Conservation (phyloP, 345 rosid genomes). For the Hevea brasiliensis region DNA sequence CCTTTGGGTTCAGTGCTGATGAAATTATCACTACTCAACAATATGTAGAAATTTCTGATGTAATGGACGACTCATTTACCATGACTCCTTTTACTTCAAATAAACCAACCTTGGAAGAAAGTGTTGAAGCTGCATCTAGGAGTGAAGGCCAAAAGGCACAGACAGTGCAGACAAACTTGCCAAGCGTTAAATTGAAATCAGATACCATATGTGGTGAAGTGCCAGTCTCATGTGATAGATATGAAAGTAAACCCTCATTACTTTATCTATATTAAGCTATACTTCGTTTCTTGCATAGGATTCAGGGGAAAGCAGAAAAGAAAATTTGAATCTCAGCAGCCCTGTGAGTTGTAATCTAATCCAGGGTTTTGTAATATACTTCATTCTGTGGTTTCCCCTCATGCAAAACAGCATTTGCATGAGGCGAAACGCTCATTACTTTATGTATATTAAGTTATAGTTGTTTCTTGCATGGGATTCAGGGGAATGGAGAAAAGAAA, state of each 20-base stretch:
- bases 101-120: constrained; percentile 34
- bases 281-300: constrained; percentile 12
- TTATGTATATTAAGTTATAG: background rate
- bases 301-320: background rate
- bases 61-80: constrained; percentile 70
- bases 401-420: background rate
- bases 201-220: constrained; percentile 40
- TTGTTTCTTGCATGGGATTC: constrained; percentile 12
- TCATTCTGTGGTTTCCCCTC: background rate
- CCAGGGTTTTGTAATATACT: background rate
- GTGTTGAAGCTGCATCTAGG: constrained; percentile 26
- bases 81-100: constrained; percentile 60
- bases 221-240: constrained; percentile 40
- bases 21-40: constrained; percentile 76
- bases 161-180: constrained; percentile 36
- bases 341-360: background rate
- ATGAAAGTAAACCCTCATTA: constrained; percentile 53
- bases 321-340: constrained; percentile 2
- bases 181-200: constrained; percentile 43
- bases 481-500: background rate
- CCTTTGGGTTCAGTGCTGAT: constrained; percentile 96
- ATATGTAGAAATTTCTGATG: constrained; percentile 82
- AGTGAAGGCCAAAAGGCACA: constrained; percentile 41
- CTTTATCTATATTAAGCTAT: background rate
- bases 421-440: constrained; percentile 23